phyloP scores from a whole-genome alignment of 2,329 filamentous ascomycete genomes.

The Xylaria sp. region DNA sequence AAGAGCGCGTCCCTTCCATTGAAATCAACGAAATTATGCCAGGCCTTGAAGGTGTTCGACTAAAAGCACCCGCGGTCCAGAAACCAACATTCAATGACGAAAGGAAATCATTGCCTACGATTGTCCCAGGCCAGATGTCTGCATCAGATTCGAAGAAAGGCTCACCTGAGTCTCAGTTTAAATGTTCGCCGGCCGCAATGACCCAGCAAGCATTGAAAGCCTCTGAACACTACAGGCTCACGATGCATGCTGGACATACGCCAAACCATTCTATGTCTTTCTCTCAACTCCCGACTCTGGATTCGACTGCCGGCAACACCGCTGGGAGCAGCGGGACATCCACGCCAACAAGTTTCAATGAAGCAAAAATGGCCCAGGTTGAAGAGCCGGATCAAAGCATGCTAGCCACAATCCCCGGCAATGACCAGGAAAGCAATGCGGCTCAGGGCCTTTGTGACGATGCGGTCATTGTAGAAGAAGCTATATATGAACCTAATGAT shows the following conservation, averaged over 20 bases:
- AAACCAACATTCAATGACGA: constrained; percentile 62
- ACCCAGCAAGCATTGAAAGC: constrained; percentile 61
- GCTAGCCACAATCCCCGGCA: constrained; percentile 24
- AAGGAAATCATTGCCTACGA: constrained; percentile 42
- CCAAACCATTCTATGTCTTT: constrained; percentile 67
- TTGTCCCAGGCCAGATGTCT: constrained; percentile 46
- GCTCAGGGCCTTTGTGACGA: constrained; percentile 16
- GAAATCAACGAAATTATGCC: constrained; percentile 69
- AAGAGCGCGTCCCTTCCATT: constrained; percentile 59
- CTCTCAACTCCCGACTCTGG: constrained; percentile 60
- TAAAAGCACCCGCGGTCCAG: constrained; percentile 65
- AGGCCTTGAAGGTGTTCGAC: constrained; percentile 68
- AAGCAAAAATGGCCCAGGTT: not conserved
- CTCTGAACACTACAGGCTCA: constrained; percentile 63
- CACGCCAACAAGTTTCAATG: constrained; percentile 50
- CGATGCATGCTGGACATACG: constrained; percentile 72
- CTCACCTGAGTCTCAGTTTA: constrained; percentile 42
- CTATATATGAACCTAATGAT: constrained; percentile 54
- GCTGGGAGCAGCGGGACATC: constrained; percentile 55
- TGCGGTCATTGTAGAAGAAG: constrained; percentile 32
- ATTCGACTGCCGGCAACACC: constrained; percentile 56
- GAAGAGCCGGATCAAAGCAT: constrained; percentile 36
- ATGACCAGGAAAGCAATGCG: constrained; percentile 33
- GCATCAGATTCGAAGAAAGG: constrained; percentile 47
- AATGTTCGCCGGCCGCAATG: constrained; percentile 54